A percentile compares a stretch with the other conserved stretches of the same genome.
Evolutionary conservation across 352 stramenopile species (phyloP).

Genomic region (Phytophthora quininea): DNA sequence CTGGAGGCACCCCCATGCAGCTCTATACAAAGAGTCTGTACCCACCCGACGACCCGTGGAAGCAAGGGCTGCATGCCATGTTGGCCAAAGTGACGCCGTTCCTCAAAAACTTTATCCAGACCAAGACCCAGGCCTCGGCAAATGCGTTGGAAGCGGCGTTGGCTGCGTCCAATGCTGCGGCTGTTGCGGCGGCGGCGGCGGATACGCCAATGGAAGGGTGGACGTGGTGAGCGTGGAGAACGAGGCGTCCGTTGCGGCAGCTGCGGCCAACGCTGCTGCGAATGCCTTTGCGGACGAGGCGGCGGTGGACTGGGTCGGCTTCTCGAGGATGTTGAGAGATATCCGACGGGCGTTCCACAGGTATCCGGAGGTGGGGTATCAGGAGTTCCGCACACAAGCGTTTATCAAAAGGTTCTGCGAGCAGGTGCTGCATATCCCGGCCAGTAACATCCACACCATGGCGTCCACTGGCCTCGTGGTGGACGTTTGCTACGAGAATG

Average conservation of each 20-base stretch:
- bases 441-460: slow-evolving; percentile 73
- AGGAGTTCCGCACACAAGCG: slow-evolving; percentile 87
- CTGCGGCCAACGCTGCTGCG: slow-evolving; percentile 3
- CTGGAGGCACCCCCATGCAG: not conserved
- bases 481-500: slow-evolving; percentile 86
- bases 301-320: slow-evolving; percentile 70
- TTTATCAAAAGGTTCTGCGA: slow-evolving; percentile 88
- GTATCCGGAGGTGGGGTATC: slow-evolving; percentile 92
- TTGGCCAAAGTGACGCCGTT: slow-evolving; percentile 64
- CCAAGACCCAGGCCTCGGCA: slow-evolving; percentile 18
- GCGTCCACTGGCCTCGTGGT: slow-evolving; percentile 91
- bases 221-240: slow-evolving; percentile 4
- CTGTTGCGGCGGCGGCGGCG: not conserved
- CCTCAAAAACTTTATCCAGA: slow-evolving; percentile 62
- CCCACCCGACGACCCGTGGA: slow-evolving; percentile 73
- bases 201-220: not conserved
- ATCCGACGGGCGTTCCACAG: slow-evolving; percentile 88
- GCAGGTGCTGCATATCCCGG: slow-evolving; percentile 76
- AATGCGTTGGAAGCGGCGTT: slow-evolving; percentile 23
- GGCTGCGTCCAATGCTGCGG: slow-evolving; percentile 9
- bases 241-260: not conserved
- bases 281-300: slow-evolving; percentile 13
- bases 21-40: slow-evolving; percentile 53
- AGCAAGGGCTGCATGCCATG: slow-evolving; percentile 58
- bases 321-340: slow-evolving; percentile 72